phyloP scores from a whole-genome alignment of 495 filamentous ascomycete genomes.

The Hypoxylon trugodes region DNA sequence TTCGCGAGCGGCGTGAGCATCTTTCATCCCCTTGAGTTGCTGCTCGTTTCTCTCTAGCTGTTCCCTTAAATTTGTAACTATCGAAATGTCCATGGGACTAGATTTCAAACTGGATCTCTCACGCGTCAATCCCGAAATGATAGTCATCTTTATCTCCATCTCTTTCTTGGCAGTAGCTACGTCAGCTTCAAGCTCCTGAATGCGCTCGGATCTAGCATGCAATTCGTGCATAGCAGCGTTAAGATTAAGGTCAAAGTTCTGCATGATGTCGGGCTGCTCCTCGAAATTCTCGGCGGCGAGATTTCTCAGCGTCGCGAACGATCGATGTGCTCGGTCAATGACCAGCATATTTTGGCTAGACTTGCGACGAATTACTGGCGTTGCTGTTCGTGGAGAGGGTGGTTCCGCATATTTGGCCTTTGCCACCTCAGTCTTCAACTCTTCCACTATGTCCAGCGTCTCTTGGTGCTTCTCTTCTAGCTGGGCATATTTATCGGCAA shows the following conservation, averaged over 20 bases:
- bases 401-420: slow-evolving; percentile 69
- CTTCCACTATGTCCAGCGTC: slow-evolving; percentile 84
- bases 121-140: slow-evolving; percentile 92
- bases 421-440: slow-evolving; percentile 84
- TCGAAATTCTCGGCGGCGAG: slow-evolving; percentile 88
- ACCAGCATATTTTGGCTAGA: slow-evolving; percentile 91
- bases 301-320: slow-evolving; percentile 87
- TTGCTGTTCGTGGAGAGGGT: slow-evolving; percentile 68
- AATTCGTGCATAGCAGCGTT: slow-evolving; percentile 94
- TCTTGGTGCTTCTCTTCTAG: slow-evolving; percentile 83
- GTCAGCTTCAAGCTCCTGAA: slow-evolving; percentile 87
- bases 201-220: slow-evolving; percentile 83
- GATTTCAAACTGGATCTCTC: slow-evolving; percentile 89
- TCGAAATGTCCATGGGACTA: slow-evolving; percentile 89
- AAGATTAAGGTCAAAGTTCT: slow-evolving; percentile 91
- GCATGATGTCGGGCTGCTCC: slow-evolving; percentile 79
- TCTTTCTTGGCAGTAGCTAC: slow-evolving; percentile 86
- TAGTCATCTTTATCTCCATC: slow-evolving; percentile 93
- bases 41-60: slow-evolving; percentile 87
- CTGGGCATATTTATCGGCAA: slow-evolving; percentile 80
- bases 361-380: slow-evolving; percentile 86
- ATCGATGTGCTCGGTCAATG: slow-evolving; percentile 90
- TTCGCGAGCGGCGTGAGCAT: slow-evolving; percentile 75
- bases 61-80: slow-evolving; percentile 86
- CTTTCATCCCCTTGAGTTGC: slow-evolving; percentile 77